Percentiles rank a stretch among this genome's conserved stretches.
Evolutionary conservation across 2,329 filamentous ascomycete genomes (phyloP).

Genomic region (Calonectria hawksworthii): DNA sequence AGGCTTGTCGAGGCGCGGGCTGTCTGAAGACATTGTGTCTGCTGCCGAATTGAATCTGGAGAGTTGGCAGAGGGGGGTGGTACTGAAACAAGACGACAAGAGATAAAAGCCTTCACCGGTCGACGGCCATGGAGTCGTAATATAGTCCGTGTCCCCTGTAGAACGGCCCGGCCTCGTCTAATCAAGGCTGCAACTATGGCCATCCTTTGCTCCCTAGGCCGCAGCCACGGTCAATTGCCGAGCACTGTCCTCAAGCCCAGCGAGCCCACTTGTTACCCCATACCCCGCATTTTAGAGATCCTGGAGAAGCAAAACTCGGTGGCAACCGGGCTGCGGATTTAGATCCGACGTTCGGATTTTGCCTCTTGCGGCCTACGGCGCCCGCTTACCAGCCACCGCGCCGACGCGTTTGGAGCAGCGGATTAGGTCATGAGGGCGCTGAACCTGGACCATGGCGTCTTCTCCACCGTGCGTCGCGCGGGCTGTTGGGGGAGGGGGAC

Average conservation of each 20-base stretch:
- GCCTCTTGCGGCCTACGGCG: neutral
- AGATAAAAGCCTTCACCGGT: neutral
- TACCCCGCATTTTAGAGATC: slow-evolving; percentile 15
- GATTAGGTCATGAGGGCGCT: neutral
- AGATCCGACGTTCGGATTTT: slow-evolving; percentile 8
- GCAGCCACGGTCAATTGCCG: neutral
- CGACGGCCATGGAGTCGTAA: slow-evolving; percentile 10
- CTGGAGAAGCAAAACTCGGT: neutral
- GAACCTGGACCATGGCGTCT: neutral
- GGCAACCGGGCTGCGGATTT: slow-evolving; percentile 6
- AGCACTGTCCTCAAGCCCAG: neutral
- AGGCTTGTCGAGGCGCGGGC: slow-evolving; percentile 35
- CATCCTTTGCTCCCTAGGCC: neutral
- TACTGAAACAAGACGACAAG: neutral
- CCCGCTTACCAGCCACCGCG: neutral
- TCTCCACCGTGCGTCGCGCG: neutral
- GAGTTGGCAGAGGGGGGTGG: neutral
- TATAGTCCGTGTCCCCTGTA: slow-evolving; percentile 5
- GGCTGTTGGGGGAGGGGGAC: neutral
- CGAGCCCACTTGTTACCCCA: slow-evolving; percentile 5
- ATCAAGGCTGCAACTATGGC: too few species aligned
- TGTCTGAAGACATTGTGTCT: slow-evolving; percentile 13
- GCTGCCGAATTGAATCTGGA: neutral
- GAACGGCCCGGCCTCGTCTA: too few species aligned
- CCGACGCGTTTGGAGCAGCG: neutral